A percentile compares a stretch with the other conserved stretches of the same genome.
phyloP scores from a whole-genome alignment of 2,329 filamentous ascomycete genomes.

The Pseudofabraea citricarpa region DNA sequence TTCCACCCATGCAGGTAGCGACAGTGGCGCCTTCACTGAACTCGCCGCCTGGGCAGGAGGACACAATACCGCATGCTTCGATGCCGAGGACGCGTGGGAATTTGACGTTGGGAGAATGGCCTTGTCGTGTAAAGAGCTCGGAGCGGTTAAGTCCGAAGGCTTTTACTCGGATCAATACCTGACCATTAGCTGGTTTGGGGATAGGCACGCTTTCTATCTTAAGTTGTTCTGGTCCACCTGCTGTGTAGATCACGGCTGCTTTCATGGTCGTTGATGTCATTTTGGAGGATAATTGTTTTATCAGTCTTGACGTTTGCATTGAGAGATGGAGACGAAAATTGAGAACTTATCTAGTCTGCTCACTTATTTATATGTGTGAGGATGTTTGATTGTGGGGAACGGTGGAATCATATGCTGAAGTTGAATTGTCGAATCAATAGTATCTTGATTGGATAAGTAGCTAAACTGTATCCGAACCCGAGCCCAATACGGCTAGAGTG shows the following conservation, averaged over 20 bases:
- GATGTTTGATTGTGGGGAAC: not conserved
- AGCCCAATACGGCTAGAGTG: not conserved
- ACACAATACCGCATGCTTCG: slow-evolving; percentile 15
- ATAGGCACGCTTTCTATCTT: not conserved
- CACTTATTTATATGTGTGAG: not conserved
- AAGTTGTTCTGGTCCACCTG: not conserved
- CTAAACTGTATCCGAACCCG: not conserved
- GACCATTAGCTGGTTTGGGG: slow-evolving; percentile 39
- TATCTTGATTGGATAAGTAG: too few species aligned
- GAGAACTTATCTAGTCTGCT: not conserved
- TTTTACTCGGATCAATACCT: slow-evolving; percentile 75
- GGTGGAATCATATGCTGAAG: not conserved
- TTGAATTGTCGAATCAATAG: not conserved
- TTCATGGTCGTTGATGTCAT: not conserved
- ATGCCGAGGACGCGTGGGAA: slow-evolving; percentile 20
- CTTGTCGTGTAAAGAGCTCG: slow-evolving; percentile 52
- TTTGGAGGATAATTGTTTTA: not conserved
- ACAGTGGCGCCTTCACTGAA: slow-evolving; percentile 36
- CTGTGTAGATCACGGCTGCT: not conserved
- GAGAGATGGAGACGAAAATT: not conserved
- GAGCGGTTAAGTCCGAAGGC: slow-evolving; percentile 82
- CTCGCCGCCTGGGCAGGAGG: slow-evolving; percentile 17
- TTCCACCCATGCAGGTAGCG: slow-evolving; percentile 43
- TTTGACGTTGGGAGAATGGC: slow-evolving; percentile 11
- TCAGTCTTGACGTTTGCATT: too few species aligned